These are phyloP conservation scores for Plasmodium fragile DNA, from an alignment of 169 alveolate genomes.

Conservation along the genomic window DNA sequence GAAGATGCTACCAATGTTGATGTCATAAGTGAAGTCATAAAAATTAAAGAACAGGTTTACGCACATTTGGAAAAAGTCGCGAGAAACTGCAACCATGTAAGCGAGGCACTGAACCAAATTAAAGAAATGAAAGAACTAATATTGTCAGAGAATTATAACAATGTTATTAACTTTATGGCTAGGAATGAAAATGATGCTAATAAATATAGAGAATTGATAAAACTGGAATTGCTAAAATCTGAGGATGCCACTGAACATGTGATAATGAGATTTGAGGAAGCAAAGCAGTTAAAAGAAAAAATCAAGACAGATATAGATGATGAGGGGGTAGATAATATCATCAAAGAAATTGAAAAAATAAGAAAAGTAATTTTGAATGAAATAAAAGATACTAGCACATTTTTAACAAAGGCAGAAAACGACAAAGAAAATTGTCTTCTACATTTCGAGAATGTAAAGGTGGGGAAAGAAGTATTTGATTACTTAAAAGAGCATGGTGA, in stretches of 20 bases:
- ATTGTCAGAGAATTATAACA: conserved; percentile 4
- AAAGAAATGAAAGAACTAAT: neutral
- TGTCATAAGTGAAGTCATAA: neutral
- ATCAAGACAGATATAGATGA: conserved; percentile 4
- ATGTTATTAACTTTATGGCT: neutral
- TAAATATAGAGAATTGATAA: neutral
- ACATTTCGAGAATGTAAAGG: conserved; percentile 10
- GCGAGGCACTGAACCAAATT: neutral
- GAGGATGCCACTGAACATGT: conserved; percentile 11
- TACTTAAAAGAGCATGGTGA: neutral
- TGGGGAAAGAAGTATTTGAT: neutral
- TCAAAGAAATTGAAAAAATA: conserved; percentile 19
- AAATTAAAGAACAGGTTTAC: conserved; percentile 1
- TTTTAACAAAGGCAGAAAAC: conserved; percentile 1
- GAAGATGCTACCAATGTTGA: neutral
- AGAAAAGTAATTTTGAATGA: conserved; percentile 3
- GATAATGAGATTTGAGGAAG: neutral
- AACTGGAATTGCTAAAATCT: conserved; percentile 4
- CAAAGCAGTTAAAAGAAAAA: conserved; percentile 2
- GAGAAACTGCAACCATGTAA: neutral
- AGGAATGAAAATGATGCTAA: conserved; percentile 18
- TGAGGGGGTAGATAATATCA: neutral
- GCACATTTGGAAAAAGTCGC: neutral
- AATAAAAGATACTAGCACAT: neutral
- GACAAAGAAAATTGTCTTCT: neutral